Conservation (phyloP, 1,284 basidiomycete species). For the Ustilago shanxiensis region DNA sequence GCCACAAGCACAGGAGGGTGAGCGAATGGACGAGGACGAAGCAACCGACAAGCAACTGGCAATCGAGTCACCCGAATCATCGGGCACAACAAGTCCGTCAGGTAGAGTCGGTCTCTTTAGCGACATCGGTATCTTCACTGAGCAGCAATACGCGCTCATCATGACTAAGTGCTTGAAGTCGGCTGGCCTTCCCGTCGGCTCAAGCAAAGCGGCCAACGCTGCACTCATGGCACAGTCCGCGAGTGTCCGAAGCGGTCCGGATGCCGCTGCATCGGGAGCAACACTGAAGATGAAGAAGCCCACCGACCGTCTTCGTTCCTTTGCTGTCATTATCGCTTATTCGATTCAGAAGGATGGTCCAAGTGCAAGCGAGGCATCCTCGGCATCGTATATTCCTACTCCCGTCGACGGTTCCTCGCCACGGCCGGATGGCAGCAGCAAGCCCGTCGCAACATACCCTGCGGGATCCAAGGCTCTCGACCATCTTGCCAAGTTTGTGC, state of each 20-base stretch:
- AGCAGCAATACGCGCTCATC: slow-evolving; percentile 85
- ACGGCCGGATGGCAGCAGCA: neutral
- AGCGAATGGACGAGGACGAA: slow-evolving; percentile 22
- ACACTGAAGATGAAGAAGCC: slow-evolving; percentile 82
- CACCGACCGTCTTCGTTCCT: slow-evolving; percentile 79
- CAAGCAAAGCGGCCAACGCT: slow-evolving; percentile 55
- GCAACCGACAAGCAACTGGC: neutral
- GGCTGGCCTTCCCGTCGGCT: slow-evolving; percentile 78
- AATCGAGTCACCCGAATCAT: slow-evolving; percentile 12
- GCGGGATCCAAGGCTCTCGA: slow-evolving; percentile 91
- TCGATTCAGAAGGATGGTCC: slow-evolving; percentile 89
- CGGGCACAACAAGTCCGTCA: slow-evolving; percentile 27
- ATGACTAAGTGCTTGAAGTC: slow-evolving; percentile 88
- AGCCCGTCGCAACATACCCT: slow-evolving; percentile 73
- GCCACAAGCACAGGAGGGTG: slow-evolving; percentile 1
- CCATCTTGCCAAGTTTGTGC: slow-evolving; percentile 87
- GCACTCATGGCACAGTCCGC: slow-evolving; percentile 64
- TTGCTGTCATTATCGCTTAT: slow-evolving; percentile 90
- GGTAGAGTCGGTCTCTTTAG: slow-evolving; percentile 73
- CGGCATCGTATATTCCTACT: slow-evolving; percentile 33
- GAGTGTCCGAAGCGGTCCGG: slow-evolving; percentile 70
- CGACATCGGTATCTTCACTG: slow-evolving; percentile 88
- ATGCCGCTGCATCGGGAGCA: slow-evolving; percentile 76
- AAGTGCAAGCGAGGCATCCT: slow-evolving; percentile 41
- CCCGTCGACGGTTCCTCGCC: slow-evolving; percentile 27